Percentiles rank a stretch among this genome's conserved stretches.
phyloP scores from a whole-genome alignment of 768 basidiomycete species.

The Hemileccinum impolitum region DNA sequence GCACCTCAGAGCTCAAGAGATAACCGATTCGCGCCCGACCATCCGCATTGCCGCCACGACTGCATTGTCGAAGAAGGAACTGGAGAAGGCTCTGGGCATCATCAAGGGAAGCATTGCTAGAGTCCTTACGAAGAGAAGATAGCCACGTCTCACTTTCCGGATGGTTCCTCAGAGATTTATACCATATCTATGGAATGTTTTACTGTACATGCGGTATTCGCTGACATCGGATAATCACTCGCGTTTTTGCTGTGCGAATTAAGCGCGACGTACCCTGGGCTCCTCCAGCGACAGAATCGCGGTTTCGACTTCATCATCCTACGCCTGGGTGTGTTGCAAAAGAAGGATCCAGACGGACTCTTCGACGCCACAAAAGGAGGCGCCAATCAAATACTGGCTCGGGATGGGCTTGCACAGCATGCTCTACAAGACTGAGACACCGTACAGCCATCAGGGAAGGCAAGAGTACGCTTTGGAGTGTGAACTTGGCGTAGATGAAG shows the following conservation, averaged over 20 bases:
- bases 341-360: no score
- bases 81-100: constrained; percentile 79
- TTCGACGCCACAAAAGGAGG: no score
- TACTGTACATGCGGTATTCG: constrained; percentile 20
- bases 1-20: constrained; percentile 80
- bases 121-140: constrained; percentile 62
- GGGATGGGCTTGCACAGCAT: no score
- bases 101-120: constrained; percentile 74
- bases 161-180: constrained; percentile 22
- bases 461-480: no score
- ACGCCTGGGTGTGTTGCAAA: no score
- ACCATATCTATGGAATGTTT: constrained; percentile 25
- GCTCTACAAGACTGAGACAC: no score
- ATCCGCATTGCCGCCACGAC: constrained; percentile 80
- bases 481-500: no score
- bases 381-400: no score
- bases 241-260: background rate
- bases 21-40: constrained; percentile 75
- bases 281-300: no score
- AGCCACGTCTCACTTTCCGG: background rate
- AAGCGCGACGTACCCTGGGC: no score
- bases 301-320: no score
- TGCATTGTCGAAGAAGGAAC: constrained; percentile 83
- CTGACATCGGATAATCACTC: constrained; percentile 9
- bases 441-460: no score